Base-by-base conservation (phyloP, 306 rosid genomes). In the Castanea mollissima region DNA sequence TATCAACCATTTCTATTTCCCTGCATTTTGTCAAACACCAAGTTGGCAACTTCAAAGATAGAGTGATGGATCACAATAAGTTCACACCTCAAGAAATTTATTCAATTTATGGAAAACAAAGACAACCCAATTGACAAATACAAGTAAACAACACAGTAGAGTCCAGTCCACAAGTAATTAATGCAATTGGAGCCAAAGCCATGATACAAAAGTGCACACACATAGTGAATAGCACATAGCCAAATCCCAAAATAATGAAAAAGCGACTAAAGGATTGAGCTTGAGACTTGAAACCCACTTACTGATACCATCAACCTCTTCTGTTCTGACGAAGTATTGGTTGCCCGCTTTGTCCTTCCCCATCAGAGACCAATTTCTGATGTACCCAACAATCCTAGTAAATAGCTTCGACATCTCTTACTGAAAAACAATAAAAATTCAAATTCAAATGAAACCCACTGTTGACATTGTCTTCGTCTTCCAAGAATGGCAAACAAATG, bases 271-370 rank as follows among this genome's bases (percentile, higher is more conserved):
- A 62, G 7, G 82, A 51, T 20, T 67, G 44, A 72, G 69, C 78
- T n/a, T 78, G 75, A 85, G 79, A 83, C 63, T 16, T 78, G 75
- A 85, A 77, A 83, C 68, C 58, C 73, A 87, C 97, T 87, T 86
- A 94, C 99, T 62, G 87, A 83, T 60, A 21, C 97, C 97, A 80
- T 92, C 99, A 54, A 94, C 8, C 69, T 86, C 87, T 80, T 91
- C 97, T 14, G 73, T 84, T 84, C 80, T 87, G 52, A 90, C 69
- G 80, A 94, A 92, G 84, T 92, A 94, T 69, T 77, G 84, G 76
- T 94, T 94, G 70, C 98, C 97, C 14, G 90, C 75, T 87, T 86
- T 92, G 84, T 94, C 98, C 23, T 73, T 73, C 59, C 98, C 97
- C 59, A 71, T 90, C 83, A 49, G 73, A 75, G 75, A 85, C 84